Evolutionary conservation across 2,329 filamentous ascomycete species (phyloP).

Genomic region (Westerdykella aurantiaca): DNA sequence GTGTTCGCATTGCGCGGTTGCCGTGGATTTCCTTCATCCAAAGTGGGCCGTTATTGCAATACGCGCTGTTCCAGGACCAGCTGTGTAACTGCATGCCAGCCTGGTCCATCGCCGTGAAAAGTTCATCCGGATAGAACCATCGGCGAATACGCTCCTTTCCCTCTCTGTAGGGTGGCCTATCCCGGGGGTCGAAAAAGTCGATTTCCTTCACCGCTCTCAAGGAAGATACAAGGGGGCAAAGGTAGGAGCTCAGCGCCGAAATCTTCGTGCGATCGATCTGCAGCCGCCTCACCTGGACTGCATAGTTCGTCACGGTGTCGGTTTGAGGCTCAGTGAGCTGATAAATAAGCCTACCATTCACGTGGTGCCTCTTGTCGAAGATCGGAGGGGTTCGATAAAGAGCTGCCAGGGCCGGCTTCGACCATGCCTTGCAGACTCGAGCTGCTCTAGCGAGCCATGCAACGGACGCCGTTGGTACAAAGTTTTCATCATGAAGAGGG

Average conservation of each 20-base stretch:
- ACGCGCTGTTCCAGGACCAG: conserved; percentile 54
- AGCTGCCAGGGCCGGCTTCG: conserved; percentile 66
- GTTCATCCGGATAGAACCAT: conserved; percentile 62
- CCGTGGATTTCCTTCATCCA: conserved; percentile 45
- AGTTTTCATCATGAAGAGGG: conserved; percentile 49
- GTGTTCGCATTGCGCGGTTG: conserved; percentile 32
- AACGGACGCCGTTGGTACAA: conserved; percentile 41
- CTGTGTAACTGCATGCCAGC: conserved; percentile 42
- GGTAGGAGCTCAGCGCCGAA: conserved; percentile 51
- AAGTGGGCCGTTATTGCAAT: conserved; percentile 32
- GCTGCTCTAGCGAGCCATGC: conserved; percentile 62
- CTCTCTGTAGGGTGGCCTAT: conserved; percentile 60
- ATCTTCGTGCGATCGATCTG: conserved; percentile 59
- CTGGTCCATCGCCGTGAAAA: conserved; percentile 60
- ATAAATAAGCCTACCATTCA: conserved; percentile 15
- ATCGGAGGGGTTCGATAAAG: conserved; percentile 67
- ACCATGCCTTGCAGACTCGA: conserved; percentile 55
- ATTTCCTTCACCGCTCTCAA: conserved; percentile 64
- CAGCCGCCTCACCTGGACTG: conserved; percentile 63
- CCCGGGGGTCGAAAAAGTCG: conserved; percentile 59
- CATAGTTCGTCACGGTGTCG: conserved; percentile 53
- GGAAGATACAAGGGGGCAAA: conserved; percentile 55
- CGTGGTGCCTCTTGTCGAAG: conserved; percentile 46
- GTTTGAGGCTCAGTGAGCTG: background rate
- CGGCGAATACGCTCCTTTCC: conserved; percentile 48